These are phyloP conservation scores for Peronosclerospora sorghi DNA, from an alignment of 352 stramenopile genomes.

Conservation along the genomic window DNA sequence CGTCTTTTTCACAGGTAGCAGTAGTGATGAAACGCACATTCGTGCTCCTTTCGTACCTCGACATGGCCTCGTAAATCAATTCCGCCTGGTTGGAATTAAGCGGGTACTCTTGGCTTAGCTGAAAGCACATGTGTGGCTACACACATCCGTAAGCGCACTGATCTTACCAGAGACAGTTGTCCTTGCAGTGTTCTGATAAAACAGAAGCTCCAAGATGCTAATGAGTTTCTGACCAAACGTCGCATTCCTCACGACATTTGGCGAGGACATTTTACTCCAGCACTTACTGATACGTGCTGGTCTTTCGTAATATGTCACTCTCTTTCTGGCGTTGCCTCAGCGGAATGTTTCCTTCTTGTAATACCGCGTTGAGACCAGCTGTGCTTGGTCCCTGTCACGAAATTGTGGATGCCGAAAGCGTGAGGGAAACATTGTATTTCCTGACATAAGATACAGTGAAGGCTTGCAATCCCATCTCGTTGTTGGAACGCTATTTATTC, in stretches of 20 bases:
- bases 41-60: no score
- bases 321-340: constrained; percentile 61
- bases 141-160: no score
- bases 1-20: no score
- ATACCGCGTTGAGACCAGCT: constrained; percentile 55
- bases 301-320: constrained; percentile 71
- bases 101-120: no score
- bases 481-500: constrained; percentile 42
- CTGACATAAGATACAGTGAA: constrained; percentile 47
- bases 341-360: constrained; percentile 66
- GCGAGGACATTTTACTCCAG: constrained; percentile 50
- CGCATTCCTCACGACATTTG: constrained; percentile 63
- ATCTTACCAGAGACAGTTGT: no score
- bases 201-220: constrained; percentile 65
- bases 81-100: no score
- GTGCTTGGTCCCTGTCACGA: constrained; percentile 44
- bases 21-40: no score
- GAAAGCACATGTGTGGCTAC: no score
- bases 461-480: constrained; percentile 46
- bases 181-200: constrained; percentile 60
- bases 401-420: constrained; percentile 63
- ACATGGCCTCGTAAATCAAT: no score
- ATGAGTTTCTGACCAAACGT: constrained; percentile 68
- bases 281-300: constrained; percentile 67
- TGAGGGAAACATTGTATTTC: constrained; percentile 79